Conservation (phyloP, 352 stramenopile species). For the Phytophthora meadii region DNA sequence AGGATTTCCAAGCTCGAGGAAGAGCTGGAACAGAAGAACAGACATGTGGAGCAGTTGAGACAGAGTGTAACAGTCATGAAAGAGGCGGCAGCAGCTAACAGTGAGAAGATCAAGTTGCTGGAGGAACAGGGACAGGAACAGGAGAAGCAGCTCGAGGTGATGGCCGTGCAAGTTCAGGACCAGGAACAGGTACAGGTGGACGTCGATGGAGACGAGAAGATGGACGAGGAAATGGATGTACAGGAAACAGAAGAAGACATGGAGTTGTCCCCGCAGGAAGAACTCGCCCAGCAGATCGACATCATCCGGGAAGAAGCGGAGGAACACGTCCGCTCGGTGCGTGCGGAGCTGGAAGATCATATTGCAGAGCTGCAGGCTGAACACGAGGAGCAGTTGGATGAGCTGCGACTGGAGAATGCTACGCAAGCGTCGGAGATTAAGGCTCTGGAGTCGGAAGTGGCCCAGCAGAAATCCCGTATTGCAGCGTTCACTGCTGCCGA, state of each 20-base stretch:
- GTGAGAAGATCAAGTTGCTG: slow-evolving; percentile 36
- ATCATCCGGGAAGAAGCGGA: slow-evolving; percentile 62
- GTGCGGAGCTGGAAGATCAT: slow-evolving; percentile 71
- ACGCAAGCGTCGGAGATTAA: slow-evolving; percentile 69
- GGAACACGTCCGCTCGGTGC: slow-evolving; percentile 63
- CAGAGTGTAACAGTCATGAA: slow-evolving; percentile 65
- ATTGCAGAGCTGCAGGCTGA: slow-evolving; percentile 59
- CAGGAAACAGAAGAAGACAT: slow-evolving; percentile 22
- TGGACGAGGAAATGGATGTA: slow-evolving; percentile 45
- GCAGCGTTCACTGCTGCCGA: slow-evolving; percentile 68
- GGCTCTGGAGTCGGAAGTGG: slow-evolving; percentile 66
- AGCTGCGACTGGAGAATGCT: slow-evolving; percentile 66
- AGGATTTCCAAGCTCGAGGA: slow-evolving; percentile 69
- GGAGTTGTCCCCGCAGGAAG: slow-evolving; percentile 41
- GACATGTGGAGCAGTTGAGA: slow-evolving; percentile 71
- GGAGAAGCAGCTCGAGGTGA: slow-evolving; percentile 20
- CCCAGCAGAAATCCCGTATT: slow-evolving; percentile 74
- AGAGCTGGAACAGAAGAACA: slow-evolving; percentile 75
- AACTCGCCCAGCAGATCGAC: slow-evolving; percentile 61
- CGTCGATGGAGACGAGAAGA: slow-evolving; percentile 32
- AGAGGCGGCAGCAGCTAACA: slow-evolving; percentile 39
- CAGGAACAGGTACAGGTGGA: slow-evolving; percentile 17
- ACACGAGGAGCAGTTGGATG: slow-evolving; percentile 62
- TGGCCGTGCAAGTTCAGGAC: slow-evolving; percentile 2
- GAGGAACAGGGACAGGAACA: slow-evolving; percentile 36